Evolutionary conservation across 2,329 filamentous ascomycete species (phyloP), one percentile per base, ranked within the genome.

Genomic region (Tolypocladium pustulatum): DNA sequence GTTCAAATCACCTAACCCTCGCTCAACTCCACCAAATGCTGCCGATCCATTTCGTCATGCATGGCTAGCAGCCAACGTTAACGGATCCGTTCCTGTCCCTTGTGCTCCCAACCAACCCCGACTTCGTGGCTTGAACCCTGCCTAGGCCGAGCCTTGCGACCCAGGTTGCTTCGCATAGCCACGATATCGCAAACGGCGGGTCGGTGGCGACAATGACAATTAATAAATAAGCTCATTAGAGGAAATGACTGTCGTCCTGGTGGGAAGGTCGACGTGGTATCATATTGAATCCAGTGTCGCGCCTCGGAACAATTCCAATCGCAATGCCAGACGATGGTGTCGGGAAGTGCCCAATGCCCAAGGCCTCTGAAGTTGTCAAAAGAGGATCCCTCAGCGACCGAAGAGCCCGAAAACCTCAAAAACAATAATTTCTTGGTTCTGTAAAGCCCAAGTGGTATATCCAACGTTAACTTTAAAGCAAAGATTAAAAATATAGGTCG

Each of bases 401-500:
- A 43, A 30, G 49, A 52, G 49, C 20, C 30, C 10, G 30, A 53
- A 51, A 10, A 36, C 7, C 40, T 17, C 10, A 15, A 46, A 54
- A 55, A 20, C 53, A 57, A 60, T 55, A 57, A 60, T 55, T 58
- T 55, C 62, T 61, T 64, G 68, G 65, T 69, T 60, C 67, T 68
- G 66, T 65, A 57, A 58, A 62, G 65, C 65, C 66, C 66, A 62
- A 58, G 60, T 66, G 66, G 67, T 71, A 71, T 69, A 64, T 70
- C 65, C 66, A 62, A 60, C 62, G 57, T 54, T 25, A 32, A 57
- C 57, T 22, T 51, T 53, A 34, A 51, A 37, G 36, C 25, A 57
- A 58, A 36, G 52, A 36, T 51, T 15, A 58, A 60, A 46, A 25
- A 27, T n/a, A 30, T 36, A 41, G 38, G 57, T n/a, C 36, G 27